Conservation (phyloP, 1,139 yeast genomes). For the Pneumocystis sp. region DNA sequence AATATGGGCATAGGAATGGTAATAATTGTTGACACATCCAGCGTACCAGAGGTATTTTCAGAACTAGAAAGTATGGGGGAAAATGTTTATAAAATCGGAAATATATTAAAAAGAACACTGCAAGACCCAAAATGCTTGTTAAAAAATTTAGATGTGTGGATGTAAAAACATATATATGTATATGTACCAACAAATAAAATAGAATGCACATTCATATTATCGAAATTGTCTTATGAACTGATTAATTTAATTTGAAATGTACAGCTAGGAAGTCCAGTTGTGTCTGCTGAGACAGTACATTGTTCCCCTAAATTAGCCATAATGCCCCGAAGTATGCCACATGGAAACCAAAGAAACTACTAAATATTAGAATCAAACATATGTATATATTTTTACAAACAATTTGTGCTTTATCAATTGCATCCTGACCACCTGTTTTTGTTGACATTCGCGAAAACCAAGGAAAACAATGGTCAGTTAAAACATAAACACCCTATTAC, state of each 20-base stretch:
- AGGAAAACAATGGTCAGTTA: slow-evolving; percentile 52
- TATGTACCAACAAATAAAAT: not conserved
- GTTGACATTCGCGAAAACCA: slow-evolving; percentile 44
- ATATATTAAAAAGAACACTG: slow-evolving; percentile 32
- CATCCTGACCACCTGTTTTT: slow-evolving; percentile 34
- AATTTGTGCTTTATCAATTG: slow-evolving; percentile 34
- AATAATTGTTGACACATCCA: slow-evolving; percentile 48
- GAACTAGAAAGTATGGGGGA: slow-evolving; percentile 55
- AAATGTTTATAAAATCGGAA: slow-evolving; percentile 65
- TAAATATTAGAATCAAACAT: not conserved
- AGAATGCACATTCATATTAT: not conserved
- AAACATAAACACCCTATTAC: slow-evolving; percentile 47
- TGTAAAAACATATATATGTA: not conserved
- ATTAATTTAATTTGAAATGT: slow-evolving; percentile 1
- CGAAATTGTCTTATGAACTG: not conserved
- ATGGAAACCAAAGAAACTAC: slow-evolving; percentile 56
- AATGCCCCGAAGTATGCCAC: slow-evolving; percentile 74
- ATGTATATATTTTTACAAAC: slow-evolving; percentile 11
- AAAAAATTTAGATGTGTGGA: slow-evolving; percentile 12
- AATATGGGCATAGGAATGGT: slow-evolving; percentile 98
- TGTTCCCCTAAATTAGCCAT: slow-evolving; percentile 56
- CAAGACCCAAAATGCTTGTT: slow-evolving; percentile 13
- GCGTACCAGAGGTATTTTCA: slow-evolving; percentile 43
- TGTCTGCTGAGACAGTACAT: slow-evolving; percentile 52
- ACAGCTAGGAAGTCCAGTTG: slow-evolving; percentile 24